A percentile compares a stretch with the other conserved stretches of the same genome.
phyloP scores from a whole-genome alignment of 1,139 yeast species.

The Keqinozyma sinolaborantium region DNA sequence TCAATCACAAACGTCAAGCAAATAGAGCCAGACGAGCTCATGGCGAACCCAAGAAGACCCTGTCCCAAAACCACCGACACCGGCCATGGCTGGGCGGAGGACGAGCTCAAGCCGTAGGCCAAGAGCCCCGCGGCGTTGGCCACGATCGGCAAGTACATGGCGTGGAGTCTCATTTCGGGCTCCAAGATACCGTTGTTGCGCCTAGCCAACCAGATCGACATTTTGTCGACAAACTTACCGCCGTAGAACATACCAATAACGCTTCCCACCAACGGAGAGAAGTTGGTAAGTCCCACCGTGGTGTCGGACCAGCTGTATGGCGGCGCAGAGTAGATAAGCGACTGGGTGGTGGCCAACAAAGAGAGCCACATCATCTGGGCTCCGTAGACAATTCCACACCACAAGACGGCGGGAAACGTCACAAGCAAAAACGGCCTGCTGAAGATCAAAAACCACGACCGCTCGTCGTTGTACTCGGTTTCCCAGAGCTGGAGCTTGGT shows the following conservation, averaged over 20 bases:
- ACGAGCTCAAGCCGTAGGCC: constrained; percentile 35
- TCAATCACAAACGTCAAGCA: constrained; percentile 57
- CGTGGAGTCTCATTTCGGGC: constrained; percentile 39
- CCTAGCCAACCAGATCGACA: constrained; percentile 29
- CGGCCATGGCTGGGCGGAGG: constrained; percentile 42
- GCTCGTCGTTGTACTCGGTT: constrained; percentile 33
- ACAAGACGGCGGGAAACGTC: constrained; percentile 55
- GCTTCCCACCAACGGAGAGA: constrained; percentile 38
- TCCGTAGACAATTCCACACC: constrained; percentile 64
- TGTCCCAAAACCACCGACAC: constrained; percentile 51
- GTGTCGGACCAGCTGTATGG: constrained; percentile 36
- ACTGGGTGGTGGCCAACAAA: constrained; percentile 41
- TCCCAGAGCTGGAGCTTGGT: constrained; percentile 34
- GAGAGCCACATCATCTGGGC: constrained; percentile 58
- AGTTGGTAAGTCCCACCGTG: constrained; percentile 38
- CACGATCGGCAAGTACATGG: constrained; percentile 34
- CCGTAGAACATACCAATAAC: constrained; percentile 40
- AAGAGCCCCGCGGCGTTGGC: constrained; percentile 39
- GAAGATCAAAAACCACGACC: constrained; percentile 38
- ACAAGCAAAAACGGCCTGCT: constrained; percentile 40
- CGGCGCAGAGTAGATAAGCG: constrained; percentile 30
- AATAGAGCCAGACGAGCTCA: constrained; percentile 55
- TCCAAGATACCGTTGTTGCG: constrained; percentile 37
- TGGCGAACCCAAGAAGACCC: constrained; percentile 53
- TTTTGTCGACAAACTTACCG: constrained; percentile 42